Conservation (phyloP, 208 protist genomes). For the Porcisia hertigi region DNA sequence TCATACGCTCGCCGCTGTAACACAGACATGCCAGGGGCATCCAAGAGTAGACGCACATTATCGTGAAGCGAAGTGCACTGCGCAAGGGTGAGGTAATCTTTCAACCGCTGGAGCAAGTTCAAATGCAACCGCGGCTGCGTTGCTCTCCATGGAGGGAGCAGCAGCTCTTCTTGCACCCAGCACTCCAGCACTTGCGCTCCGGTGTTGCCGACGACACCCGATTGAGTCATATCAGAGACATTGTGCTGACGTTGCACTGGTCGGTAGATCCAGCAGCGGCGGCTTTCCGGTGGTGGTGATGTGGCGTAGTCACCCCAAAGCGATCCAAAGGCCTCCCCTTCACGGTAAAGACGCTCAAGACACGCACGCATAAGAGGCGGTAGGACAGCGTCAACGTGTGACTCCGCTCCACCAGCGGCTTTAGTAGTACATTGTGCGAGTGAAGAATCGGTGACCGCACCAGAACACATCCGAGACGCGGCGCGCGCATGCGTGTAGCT, state of each 20-base stretch:
- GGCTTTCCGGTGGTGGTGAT: conserved; percentile 28
- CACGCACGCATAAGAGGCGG: conserved; percentile 16
- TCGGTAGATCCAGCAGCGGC: conserved; percentile 30
- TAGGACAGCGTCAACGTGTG: not conserved
- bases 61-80: conserved; percentile 45
- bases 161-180: conserved; percentile 65
- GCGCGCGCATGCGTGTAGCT: conserved; percentile 40
- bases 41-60: conserved; percentile 50
- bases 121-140: conserved; percentile 50
- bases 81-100: conserved; percentile 55
- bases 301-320: conserved; percentile 27
- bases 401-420: not conserved
- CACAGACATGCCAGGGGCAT: conserved; percentile 68
- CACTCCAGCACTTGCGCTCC: conserved; percentile 25
- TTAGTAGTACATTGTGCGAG: not conserved
- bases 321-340: conserved; percentile 8
- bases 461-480: conserved; percentile 5
- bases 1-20: conserved; percentile 82
- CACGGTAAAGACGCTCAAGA: conserved; percentile 16
- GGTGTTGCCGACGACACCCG: not conserved
- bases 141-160: conserved; percentile 47
- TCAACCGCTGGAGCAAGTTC: conserved; percentile 65
- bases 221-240: conserved; percentile 31
- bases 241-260: conserved; percentile 18
- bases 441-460: conserved; percentile 13